Evolutionary conservation across 2,329 filamentous ascomycete genomes (phyloP), one percentile per base, ranked within the genome.

Genomic region (Sporothrix pallida): DNA sequence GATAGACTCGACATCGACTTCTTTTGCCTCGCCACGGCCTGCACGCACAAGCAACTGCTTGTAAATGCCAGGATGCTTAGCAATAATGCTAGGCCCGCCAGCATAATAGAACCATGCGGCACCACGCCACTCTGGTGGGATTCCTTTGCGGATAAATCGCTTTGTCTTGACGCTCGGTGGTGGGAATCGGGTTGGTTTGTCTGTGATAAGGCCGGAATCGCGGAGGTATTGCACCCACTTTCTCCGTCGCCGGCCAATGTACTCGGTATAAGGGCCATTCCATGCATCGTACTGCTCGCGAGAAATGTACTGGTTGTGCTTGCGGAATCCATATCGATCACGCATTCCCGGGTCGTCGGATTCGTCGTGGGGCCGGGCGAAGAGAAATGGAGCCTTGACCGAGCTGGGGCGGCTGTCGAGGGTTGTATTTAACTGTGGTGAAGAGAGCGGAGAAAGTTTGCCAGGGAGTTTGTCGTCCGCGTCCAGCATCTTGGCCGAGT

Each of bases 31-130:
- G 9, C 79, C 79, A 0, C 58, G 72, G 20, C 76, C 76, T 7
- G 79, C 79, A 74, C 88, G 86, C 72, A 87, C 84, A 46, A 96
- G 84, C 54, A 97, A 84, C 71, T 90, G 86, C 71, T 90, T 87
- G 80, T 98, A 98, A 17, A 95, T 84, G 0, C 93, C 93, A 5
- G 90, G 87, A 78, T 97, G 89, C 79, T 93, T 91, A 70, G 90
- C 88, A 74, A 97, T 81, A 76, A 94, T 92, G 63, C 91, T 90
- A 31, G 94, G 94, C 0, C 95, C 95, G 23, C 94, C 94, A 12
- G 94, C 94, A 80, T 98, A 98, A 83, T 93, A 98, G 81, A 97
- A 98, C 95, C 95, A 98, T 63, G 95, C 95, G 6, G 93, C 92
- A n/a, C 95, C 95, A 79, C 95, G 90, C 90, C 94, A 97, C 77